Conservation (phyloP, 2,329 filamentous ascomycete species). For the Talaromyces sp. region DNA sequence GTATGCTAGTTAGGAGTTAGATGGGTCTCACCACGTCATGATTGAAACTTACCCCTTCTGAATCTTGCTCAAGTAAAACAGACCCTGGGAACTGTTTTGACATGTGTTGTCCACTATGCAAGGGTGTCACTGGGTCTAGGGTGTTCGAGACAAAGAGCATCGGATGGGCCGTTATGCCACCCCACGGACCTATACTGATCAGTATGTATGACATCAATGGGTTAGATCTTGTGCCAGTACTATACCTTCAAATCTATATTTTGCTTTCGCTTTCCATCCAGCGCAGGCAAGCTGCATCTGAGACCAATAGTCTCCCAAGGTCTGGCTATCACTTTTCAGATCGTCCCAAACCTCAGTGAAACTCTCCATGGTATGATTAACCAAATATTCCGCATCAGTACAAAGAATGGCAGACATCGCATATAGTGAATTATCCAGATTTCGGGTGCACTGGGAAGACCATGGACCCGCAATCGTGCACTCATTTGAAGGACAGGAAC, state of each 20-base stretch:
- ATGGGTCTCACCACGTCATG: neutral
- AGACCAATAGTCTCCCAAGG: slow-evolving; percentile 43
- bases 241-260: slow-evolving; percentile 41
- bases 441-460: slow-evolving; percentile 31
- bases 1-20: slow-evolving; percentile 30
- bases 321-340: slow-evolving; percentile 28
- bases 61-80: slow-evolving; percentile 49
- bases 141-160: slow-evolving; percentile 62
- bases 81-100: slow-evolving; percentile 47
- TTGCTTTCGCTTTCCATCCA: slow-evolving; percentile 38
- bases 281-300: slow-evolving; percentile 39
- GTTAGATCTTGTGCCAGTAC: neutral
- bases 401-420: slow-evolving; percentile 36
- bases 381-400: slow-evolving; percentile 32
- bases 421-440: slow-evolving; percentile 31
- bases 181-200: slow-evolving; percentile 26
- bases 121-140: slow-evolving; percentile 62
- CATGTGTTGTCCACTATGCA: slow-evolving; percentile 45
- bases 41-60: slow-evolving; percentile 40
- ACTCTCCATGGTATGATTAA: slow-evolving; percentile 13
- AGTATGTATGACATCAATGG: neutral
- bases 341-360: slow-evolving; percentile 29
- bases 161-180: slow-evolving; percentile 49
- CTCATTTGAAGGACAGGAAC: slow-evolving; percentile 30
- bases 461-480: slow-evolving; percentile 35